Conservation (phyloP, 805 yeast genomes). For the Peterozyma toletana region DNA sequence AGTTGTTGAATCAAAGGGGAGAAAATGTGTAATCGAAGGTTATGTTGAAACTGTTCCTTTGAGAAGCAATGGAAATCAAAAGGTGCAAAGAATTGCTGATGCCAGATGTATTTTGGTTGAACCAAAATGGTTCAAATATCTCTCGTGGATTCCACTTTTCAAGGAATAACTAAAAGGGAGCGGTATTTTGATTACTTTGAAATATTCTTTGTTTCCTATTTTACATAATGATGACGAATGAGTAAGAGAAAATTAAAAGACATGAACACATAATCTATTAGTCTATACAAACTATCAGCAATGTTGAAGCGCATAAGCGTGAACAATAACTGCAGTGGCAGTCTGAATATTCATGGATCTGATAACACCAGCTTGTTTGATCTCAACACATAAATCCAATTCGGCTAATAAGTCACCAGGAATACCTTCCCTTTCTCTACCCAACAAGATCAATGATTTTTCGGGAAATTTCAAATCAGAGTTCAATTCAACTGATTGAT, state of each 20-base stretch:
- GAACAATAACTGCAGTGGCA: constrained; percentile 90
- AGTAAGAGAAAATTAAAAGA: too few relatives aligned
- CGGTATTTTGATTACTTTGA: too few relatives aligned
- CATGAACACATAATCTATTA: too few relatives aligned
- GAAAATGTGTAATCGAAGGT: constrained; percentile 80
- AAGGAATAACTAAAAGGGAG: background rate
- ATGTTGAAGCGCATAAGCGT: constrained; percentile 75
- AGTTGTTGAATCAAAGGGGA: constrained; percentile 60
- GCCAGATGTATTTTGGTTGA: constrained; percentile 74
- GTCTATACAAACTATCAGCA: constrained; percentile 23
- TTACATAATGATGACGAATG: too few relatives aligned
- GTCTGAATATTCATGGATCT: constrained; percentile 97
- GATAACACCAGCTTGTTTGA: constrained; percentile 86
- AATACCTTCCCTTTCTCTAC: constrained; percentile 86
- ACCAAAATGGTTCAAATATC: constrained; percentile 80
- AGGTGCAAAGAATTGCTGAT: constrained; percentile 30
- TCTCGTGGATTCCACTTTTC: constrained; percentile 45
- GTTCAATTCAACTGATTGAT: constrained; percentile 68
- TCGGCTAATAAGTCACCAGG: constrained; percentile 81
- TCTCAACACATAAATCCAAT: constrained; percentile 81
- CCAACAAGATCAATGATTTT: constrained; percentile 72
- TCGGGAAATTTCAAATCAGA: constrained; percentile 64
- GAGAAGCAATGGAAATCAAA: constrained; percentile 2
- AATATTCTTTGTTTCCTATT: too few relatives aligned
- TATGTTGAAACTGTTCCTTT: constrained; percentile 42